phyloP scores from a whole-genome alignment of 805 yeast genomes.

The Maudiozyma bulderi region DNA sequence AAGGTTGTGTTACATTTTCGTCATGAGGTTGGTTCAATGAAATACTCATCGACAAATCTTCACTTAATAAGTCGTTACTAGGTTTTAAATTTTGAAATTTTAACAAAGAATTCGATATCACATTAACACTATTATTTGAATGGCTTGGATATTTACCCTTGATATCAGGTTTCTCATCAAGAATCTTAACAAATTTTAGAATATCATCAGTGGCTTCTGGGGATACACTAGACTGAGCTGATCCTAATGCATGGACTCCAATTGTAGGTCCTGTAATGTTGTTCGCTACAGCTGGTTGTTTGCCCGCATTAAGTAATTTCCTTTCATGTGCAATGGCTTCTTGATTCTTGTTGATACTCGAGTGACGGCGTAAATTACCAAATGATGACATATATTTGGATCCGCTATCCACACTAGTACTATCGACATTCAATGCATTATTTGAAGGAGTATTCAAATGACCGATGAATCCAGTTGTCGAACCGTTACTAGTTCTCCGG shows the following conservation, averaged over 20 bases:
- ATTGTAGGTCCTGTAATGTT: not conserved
- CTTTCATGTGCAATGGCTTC: conserved; percentile 8
- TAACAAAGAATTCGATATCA: conserved; percentile 38
- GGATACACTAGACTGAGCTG: not conserved
- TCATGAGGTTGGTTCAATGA: conserved; percentile 17
- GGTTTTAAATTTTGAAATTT: conserved; percentile 43
- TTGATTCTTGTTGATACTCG: conserved; percentile 28
- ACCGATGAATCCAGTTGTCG: conserved; percentile 23
- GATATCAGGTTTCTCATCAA: conserved; percentile 54
- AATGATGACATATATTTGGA: conserved; percentile 66
- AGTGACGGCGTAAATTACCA: conserved; percentile 54
- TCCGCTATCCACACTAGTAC: conserved; percentile 30
- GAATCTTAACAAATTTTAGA: conserved; percentile 59
- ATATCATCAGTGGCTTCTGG: conserved; percentile 33
- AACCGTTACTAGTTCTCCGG: conserved; percentile 32
- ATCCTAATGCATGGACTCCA: not conserved
- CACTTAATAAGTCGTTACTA: conserved; percentile 47
- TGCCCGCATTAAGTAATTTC: conserved; percentile 3
- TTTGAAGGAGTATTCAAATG: conserved; percentile 1
- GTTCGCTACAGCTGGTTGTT: not conserved
- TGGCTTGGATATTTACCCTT: conserved; percentile 18
- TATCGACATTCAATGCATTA: conserved; percentile 8
- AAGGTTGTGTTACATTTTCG: not conserved
- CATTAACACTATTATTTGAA: conserved; percentile 8
- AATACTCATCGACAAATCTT: conserved; percentile 45